Evolutionary conservation across 441 rosid genomes (phyloP), one percentile per base, ranked within the genome.

Genomic region (Flueggea neowawraea): DNA sequence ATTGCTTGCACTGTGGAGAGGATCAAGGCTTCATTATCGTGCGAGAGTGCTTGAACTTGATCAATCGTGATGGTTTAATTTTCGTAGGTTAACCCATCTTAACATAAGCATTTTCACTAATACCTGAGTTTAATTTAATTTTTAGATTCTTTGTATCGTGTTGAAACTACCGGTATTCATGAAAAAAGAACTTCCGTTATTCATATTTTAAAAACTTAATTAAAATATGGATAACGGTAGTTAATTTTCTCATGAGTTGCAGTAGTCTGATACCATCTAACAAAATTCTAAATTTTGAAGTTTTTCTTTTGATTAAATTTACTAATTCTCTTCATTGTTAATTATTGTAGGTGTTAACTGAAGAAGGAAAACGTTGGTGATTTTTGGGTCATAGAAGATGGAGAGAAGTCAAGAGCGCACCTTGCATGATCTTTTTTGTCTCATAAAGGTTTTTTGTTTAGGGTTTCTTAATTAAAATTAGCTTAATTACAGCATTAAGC

Each of bases 331-430:
- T 9, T 22, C 10, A 4, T 33, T 36, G 3, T 54, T 5, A 2
- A 31, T 2, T 22, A 36, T 36, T 57, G 51, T 55, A 41, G 66
- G 17, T 52, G 13, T 36, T 57, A 52, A 10, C 53, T 36, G 45
- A 60, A 60, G 62, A 11, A 61, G 63, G 49, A 54, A 58, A 57
- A 60, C 49, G 61, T 36, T 47, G 58, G 17, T 65, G 66, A 32
- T 61, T 65, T 64, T 61, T 58, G 66, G 55, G 52, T 58, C 52
- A 32, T 48, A 70, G 69, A 64, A 14, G 43, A 64, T 14, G 61
- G 75, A 77, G 83, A 74, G 80, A 69, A 88, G 97, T 90, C 96
- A 88, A 92, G 91, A 90, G 78, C 98, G 97, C 87, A 84, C 96
- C 95, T 80, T 71, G 16, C 44, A 77, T 62, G 84, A 74, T 78